Evolutionary conservation across 2,329 filamentous ascomycete species (phyloP), one percentile per base, ranked within the genome.

Genomic region (Ceratocystiopsis brevicomis): DNA sequence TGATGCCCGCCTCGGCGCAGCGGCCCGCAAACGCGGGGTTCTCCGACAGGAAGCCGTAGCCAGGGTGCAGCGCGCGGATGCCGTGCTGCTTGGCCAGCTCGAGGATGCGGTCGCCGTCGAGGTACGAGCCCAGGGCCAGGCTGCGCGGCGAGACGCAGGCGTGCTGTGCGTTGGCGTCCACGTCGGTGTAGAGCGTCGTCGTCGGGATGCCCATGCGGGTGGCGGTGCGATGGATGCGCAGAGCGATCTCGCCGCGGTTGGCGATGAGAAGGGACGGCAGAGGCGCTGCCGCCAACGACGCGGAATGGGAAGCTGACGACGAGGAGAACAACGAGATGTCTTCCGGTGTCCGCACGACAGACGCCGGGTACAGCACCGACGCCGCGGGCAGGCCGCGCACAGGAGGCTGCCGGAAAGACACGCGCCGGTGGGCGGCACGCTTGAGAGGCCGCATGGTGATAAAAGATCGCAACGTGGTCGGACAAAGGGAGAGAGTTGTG

Each of bases 41-140:
- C 64, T 98, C 90, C 48, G 83, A 92, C 50, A 96, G 64, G 56
- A 93, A 98, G 38, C 90, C 90, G 64, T 98, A 98, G 19, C 90
- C 90, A 0, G 90, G 90, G 60, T 98, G 90, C 51, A 98, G 79
- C 5, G 85, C 88, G 57, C 88, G 76, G 54, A 92, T 95, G 38
- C 81, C 81, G 54, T 88, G 75, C 53, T 81, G 69, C 63, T 87
- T 86, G 14, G 88, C 90, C 46, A 94, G 76, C 25, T 76, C 71
- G 49, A 98, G 88, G 56, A 98, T 96, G 49, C 82, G 77, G 54
- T 93, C 83, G 45, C 87, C 87, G 58, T 98, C 88, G 37, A 98
- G 76, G 58, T 98, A 98, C 9, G 79, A 74, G 18, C 87, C 87
- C 12, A 98, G 72, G 49, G 85, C 86, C 40, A 93, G 73, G 21